These are phyloP conservation scores for Wickerhamomyces strasburgensis DNA, from an alignment of 805 yeast genomes.

Conservation along the genomic window DNA sequence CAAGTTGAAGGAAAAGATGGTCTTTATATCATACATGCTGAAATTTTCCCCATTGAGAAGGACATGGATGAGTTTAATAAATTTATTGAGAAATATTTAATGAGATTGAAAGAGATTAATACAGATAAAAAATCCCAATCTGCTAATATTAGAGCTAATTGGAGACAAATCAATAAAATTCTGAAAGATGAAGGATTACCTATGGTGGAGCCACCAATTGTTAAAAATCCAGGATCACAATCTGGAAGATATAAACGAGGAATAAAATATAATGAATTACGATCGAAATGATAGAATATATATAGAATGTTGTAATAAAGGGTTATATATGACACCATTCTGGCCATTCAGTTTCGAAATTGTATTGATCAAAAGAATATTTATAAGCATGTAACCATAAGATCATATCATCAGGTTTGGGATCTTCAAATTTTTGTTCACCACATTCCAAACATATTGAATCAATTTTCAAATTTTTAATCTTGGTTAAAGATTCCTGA, in stretches of 20 bases:
- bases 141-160: conserved; percentile 12
- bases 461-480: conserved; percentile 8
- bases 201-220: not conserved
- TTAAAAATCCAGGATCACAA: conserved; percentile 1
- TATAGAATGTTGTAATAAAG: not conserved
- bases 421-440: conserved; percentile 14
- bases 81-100: conserved; percentile 3
- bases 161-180: conserved; percentile 10
- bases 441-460: conserved; percentile 20
- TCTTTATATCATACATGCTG: conserved; percentile 17
- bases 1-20: conserved; percentile 16
- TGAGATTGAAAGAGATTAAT: conserved; percentile 4
- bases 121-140: not conserved
- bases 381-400: conserved; percentile 23
- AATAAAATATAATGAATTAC: not conserved
- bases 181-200: conserved; percentile 8
- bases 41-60: conserved; percentile 12
- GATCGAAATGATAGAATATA: not conserved
- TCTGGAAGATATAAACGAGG: not conserved
- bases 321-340: conserved; percentile 19
- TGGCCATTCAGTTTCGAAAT: conserved; percentile 18
- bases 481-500: conserved; percentile 9
- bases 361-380: conserved; percentile 15
- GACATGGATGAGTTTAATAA: conserved; percentile 7
- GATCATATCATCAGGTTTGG: conserved; percentile 9